These are phyloP conservation scores for Centaurea solstitialis DNA, from an alignment of 129 eudicot genomes.

Conservation along the genomic window DNA sequence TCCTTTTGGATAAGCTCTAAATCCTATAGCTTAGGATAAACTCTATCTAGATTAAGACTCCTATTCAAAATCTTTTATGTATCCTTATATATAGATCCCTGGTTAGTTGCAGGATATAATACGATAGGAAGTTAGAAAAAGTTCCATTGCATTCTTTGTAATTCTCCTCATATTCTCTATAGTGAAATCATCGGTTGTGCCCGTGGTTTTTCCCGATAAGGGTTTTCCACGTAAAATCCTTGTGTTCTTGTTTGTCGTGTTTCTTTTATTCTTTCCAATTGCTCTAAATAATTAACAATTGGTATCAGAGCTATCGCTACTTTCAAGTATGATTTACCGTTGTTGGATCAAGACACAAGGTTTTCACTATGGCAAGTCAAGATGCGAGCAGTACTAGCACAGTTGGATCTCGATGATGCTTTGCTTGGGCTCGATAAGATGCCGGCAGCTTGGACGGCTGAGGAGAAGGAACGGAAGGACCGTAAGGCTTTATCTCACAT, in stretches of 20 bases:
- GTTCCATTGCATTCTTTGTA: background rate
- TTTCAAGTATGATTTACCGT: background rate
- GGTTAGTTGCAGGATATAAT: too few relatives aligned
- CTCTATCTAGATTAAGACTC: too few relatives aligned
- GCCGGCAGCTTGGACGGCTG: too few relatives aligned
- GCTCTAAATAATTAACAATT: background rate
- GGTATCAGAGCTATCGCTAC: background rate
- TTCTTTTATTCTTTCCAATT: too few relatives aligned
- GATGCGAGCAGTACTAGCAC: background rate
- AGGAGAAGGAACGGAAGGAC: background rate
- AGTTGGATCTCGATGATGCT: background rate
- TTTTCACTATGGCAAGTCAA: constrained; percentile 7
- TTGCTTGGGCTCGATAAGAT: background rate
- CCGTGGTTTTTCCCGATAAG: background rate
- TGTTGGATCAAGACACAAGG: constrained; percentile 2
- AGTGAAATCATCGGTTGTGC: background rate
- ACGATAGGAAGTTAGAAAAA: background rate
- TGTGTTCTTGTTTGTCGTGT: background rate
- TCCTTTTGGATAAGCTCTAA: too few relatives aligned
- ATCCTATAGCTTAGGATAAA: too few relatives aligned
- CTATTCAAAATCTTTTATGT: too few relatives aligned
- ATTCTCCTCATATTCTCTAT: background rate
- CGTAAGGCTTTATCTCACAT: constrained; percentile 5
- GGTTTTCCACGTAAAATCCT: background rate
- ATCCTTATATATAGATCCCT: too few relatives aligned